phyloP scores from a whole-genome alignment of 2,329 filamentous ascomycete species.

The Pseudogymnoascus sp. region DNA sequence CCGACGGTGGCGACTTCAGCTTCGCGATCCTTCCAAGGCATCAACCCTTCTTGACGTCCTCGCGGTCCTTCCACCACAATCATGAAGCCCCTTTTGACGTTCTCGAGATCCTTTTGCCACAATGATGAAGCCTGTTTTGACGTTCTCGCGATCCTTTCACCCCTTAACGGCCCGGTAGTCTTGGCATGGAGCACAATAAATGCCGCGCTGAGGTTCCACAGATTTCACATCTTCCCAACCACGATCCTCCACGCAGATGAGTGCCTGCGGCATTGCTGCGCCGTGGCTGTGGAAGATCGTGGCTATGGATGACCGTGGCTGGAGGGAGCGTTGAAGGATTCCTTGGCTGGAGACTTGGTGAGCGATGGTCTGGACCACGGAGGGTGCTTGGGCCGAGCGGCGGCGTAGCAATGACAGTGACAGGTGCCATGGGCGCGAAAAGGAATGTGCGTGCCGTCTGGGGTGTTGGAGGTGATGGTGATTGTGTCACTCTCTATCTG shows the following conservation, averaged over 20 bases:
- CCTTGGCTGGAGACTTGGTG: neutral
- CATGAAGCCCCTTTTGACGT: neutral
- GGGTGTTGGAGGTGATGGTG: neutral
- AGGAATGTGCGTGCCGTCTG: neutral
- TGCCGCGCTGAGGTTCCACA: neutral
- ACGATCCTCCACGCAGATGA: neutral
- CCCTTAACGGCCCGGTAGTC: neutral
- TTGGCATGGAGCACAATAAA: neutral
- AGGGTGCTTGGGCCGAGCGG: neutral
- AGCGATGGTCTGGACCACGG: neutral
- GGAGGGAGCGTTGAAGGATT: neutral
- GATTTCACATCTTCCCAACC: neutral
- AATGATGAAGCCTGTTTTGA: neutral
- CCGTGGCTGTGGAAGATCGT: neutral
- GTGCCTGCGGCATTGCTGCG: neutral
- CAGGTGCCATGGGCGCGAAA: neutral
- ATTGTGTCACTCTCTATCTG: neutral
- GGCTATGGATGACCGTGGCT: constrained; percentile 5
- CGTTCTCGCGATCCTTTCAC: neutral
- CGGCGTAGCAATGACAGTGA: neutral
- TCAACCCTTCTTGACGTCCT: neutral
- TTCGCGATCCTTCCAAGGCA: neutral
- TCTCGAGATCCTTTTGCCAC: neutral
- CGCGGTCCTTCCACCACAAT: neutral
- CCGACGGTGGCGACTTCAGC: neutral